Evolutionary conservation across 2,329 filamentous ascomycete genomes (phyloP), one percentile per base, ranked within the genome.

Genomic region (Apiospora malaysiana): DNA sequence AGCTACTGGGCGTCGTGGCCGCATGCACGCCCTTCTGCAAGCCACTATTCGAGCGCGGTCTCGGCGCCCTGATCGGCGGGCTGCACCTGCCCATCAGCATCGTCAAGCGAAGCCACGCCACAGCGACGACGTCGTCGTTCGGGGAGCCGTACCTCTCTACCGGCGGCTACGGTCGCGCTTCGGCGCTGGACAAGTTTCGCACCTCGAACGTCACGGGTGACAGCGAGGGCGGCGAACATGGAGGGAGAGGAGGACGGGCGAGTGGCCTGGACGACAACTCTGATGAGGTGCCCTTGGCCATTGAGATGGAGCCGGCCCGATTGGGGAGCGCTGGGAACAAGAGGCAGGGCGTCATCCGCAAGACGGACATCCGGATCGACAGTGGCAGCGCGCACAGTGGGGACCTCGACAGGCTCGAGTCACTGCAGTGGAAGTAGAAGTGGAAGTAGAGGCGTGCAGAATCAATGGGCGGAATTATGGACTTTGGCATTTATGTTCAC

Each of bases 21-120:
- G 63, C 63, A 8, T 66, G 63, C 63, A 66, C 63, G 37, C 63
- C 63, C 37, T 66, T 66, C 63, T 66, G 63, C 63, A 66, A 66
- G 63, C 63, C 63, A 4, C n/a, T 66, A 10, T 66, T 66, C 23
- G 63, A 66, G 63, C 63, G 63, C n/a, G 14, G 9, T 10, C 63
- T 66, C 5, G 63, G 63, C 37, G 12, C 10, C n/a, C 23, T 66
- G 21, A 1, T 42, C 9, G 51, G 9, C 16, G 16, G 27, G 27
- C 51, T 59, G 27, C 51, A 59, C 27, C 6, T 59, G 16, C 51
- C 51, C 27, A 16, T 59, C 27, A 59, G 51, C 27, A 9, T 59
- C 16, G 7, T 37, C 27, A 37, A 37, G 27, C 9, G 16, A 7
- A 59, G 27, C 27, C 51, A 27, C 51, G 16, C 27, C 16, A 59